Evolutionary conservation across 2,329 filamentous ascomycete genomes (phyloP).

Genomic region (Trichoderma brevicompactum): DNA sequence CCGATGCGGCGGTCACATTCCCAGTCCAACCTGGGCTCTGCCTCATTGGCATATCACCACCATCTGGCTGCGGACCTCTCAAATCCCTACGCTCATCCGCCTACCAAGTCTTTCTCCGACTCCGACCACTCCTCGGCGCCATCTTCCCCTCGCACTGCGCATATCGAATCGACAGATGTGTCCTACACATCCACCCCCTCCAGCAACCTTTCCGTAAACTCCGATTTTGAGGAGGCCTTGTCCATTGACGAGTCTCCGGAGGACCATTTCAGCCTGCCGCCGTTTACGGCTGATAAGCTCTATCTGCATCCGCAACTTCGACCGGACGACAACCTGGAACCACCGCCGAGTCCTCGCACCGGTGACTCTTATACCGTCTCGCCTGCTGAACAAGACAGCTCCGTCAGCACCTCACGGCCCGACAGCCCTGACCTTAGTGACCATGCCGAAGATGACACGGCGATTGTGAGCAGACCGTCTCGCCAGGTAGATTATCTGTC

Average conservation of each 20-base stretch:
- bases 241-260: slow-evolving; percentile 50
- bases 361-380: slow-evolving; percentile 58
- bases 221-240: slow-evolving; percentile 57
- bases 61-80: slow-evolving; percentile 51
- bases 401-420: slow-evolving; percentile 57
- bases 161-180: slow-evolving; percentile 58
- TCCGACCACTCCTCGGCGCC: slow-evolving; percentile 58
- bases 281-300: slow-evolving; percentile 53
- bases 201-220: slow-evolving; percentile 65
- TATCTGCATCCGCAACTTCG: slow-evolving; percentile 43
- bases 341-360: slow-evolving; percentile 55
- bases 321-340: slow-evolving; percentile 50
- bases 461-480: slow-evolving; percentile 73
- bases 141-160: slow-evolving; percentile 59
- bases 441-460: slow-evolving; percentile 78
- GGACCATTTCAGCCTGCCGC: slow-evolving; percentile 53
- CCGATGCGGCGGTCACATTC: slow-evolving; percentile 64
- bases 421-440: slow-evolving; percentile 61
- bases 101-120: slow-evolving; percentile 50
- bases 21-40: slow-evolving; percentile 58
- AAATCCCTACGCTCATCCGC: slow-evolving; percentile 50
- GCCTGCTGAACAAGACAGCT: slow-evolving; percentile 57
- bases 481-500: slow-evolving; percentile 95
- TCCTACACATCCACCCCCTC: slow-evolving; percentile 67
- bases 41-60: slow-evolving; percentile 47